A percentile compares a stretch with the other conserved stretches of the same genome.
These are phyloP conservation scores for Apiospora marii DNA, from an alignment of 2,329 filamentous ascomycete species.

Conservation along the genomic window DNA sequence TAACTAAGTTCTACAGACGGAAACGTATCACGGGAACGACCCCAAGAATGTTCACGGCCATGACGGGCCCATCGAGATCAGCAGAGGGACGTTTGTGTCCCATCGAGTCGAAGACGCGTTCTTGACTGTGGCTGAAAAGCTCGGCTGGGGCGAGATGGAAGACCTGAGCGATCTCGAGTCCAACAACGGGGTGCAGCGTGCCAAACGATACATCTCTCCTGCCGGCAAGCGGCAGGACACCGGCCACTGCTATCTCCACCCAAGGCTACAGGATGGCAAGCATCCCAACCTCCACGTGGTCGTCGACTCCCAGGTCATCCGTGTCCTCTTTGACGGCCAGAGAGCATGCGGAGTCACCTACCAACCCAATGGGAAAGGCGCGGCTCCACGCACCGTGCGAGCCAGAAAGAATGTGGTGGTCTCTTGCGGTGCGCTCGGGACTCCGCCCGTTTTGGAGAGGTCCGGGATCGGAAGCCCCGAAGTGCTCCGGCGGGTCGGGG, in stretches of 20 bases:
- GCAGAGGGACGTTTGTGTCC: conserved; percentile 52
- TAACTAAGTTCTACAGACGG: conserved; percentile 32
- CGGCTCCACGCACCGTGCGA: conserved; percentile 45
- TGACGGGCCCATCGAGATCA: conserved; percentile 57
- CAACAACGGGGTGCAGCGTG: conserved; percentile 44
- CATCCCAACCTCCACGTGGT: conserved; percentile 43
- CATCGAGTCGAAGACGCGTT: conserved; percentile 53
- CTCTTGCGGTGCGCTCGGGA: conserved; percentile 58
- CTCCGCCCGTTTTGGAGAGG: conserved; percentile 65
- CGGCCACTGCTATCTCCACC: conserved; percentile 39
- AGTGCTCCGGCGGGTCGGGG: conserved; percentile 51
- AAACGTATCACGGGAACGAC: conserved; percentile 45
- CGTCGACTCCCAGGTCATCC: conserved; percentile 45
- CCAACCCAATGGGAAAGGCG: conserved; percentile 52
- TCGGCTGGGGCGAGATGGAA: conserved; percentile 56
- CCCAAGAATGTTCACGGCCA: conserved; percentile 53
- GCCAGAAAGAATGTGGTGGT: conserved; percentile 64
- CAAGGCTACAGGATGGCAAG: conserved; percentile 37
- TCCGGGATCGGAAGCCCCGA: conserved; percentile 66
- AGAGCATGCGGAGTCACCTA: conserved; percentile 57
- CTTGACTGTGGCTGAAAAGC: conserved; percentile 50
- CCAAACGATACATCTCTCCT: conserved; percentile 36
- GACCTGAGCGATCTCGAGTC: conserved; percentile 58
- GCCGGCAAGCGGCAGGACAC: conserved; percentile 40
- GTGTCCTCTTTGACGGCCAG: conserved; percentile 59